Evolutionary conservation across 495 filamentous ascomycete species (phyloP).

Genomic region (Penicillium maclennaniae): DNA sequence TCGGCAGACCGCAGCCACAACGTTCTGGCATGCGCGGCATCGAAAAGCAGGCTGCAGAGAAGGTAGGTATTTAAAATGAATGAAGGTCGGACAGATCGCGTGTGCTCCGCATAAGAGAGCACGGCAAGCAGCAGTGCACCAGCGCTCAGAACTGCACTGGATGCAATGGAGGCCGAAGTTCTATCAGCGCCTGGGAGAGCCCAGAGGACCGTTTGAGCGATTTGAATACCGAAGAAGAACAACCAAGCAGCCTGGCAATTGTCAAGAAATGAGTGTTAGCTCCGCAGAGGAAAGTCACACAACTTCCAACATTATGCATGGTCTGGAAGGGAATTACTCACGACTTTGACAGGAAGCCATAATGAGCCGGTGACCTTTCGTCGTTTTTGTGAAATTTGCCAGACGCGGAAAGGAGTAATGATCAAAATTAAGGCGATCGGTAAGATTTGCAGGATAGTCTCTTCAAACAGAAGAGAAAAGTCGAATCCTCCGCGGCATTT

Average conservation of each 20-base stretch:
- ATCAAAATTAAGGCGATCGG: constrained; percentile 48
- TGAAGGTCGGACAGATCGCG: constrained; percentile 53
- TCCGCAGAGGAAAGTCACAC: background rate
- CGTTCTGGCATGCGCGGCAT: constrained; percentile 52
- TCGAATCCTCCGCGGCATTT: constrained; percentile 53
- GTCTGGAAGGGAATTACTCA: constrained; percentile 16
- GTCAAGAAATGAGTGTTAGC: constrained; percentile 1
- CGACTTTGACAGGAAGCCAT: constrained; percentile 42
- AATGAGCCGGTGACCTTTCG: constrained; percentile 44
- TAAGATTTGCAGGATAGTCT: constrained; percentile 49
- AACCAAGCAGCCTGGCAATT: constrained; percentile 36
- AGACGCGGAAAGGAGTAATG: constrained; percentile 42
- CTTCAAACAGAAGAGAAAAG: constrained; percentile 59
- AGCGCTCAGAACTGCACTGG: constrained; percentile 42
- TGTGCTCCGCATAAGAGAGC: constrained; percentile 57
- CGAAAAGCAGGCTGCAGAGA: constrained; percentile 55
- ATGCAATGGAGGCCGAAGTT: constrained; percentile 45
- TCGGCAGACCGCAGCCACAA: constrained; percentile 50
- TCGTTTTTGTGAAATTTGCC: constrained; percentile 39
- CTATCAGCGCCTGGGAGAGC: constrained; percentile 25
- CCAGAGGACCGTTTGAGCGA: constrained; percentile 49
- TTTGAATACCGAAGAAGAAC: constrained; percentile 37
- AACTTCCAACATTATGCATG: background rate
- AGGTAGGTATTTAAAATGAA: constrained; percentile 58
- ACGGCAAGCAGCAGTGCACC: constrained; percentile 37